phyloP scores from a whole-genome alignment of 495 filamentous ascomycete species.

The Bacidia gigantensis region DNA sequence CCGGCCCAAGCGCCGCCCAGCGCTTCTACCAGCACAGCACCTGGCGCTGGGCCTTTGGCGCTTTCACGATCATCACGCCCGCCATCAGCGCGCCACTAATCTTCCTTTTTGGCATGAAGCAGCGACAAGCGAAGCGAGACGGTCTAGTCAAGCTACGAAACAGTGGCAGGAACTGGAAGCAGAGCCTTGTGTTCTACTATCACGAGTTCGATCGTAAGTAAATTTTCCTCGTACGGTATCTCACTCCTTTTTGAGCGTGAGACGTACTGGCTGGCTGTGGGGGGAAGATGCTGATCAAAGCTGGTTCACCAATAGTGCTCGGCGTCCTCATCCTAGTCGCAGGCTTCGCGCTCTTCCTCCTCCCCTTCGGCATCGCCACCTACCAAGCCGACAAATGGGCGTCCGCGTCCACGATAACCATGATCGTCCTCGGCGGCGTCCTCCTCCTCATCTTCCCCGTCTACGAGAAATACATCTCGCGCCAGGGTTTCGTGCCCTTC shows the following conservation, averaged over 20 bases:
- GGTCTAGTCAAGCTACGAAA: slow-evolving; percentile 26
- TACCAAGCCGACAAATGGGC: slow-evolving; percentile 34
- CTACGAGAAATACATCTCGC: slow-evolving; percentile 44
- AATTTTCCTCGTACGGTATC: not conserved
- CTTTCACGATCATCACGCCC: slow-evolving; percentile 45
- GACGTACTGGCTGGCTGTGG: too few relatives aligned
- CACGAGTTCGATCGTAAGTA: slow-evolving; percentile 40
- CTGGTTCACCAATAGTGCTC: slow-evolving; percentile 26
- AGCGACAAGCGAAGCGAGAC: slow-evolving; percentile 40
- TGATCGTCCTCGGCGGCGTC: slow-evolving; percentile 42
- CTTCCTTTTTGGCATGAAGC: slow-evolving; percentile 42
- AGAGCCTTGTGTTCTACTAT: slow-evolving; percentile 39
- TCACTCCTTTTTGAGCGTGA: too few relatives aligned
- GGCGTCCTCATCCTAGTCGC: slow-evolving; percentile 44
- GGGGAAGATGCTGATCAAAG: not conserved
- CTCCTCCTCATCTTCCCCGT: slow-evolving; percentile 43
- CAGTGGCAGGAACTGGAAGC: slow-evolving; percentile 32
- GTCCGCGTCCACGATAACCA: slow-evolving; percentile 39
- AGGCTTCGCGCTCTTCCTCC: slow-evolving; percentile 47
- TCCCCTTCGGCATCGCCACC: slow-evolving; percentile 44
- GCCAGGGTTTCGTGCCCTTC: slow-evolving; percentile 45
- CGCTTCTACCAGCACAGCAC: slow-evolving; percentile 36
- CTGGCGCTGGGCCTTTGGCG: slow-evolving; percentile 53
- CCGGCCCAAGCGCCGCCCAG: slow-evolving; percentile 21
- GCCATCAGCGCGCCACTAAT: slow-evolving; percentile 39